Evolutionary conservation across 169 alveolate genomes (phyloP).

Genomic region (Plasmodium gaboni): DNA sequence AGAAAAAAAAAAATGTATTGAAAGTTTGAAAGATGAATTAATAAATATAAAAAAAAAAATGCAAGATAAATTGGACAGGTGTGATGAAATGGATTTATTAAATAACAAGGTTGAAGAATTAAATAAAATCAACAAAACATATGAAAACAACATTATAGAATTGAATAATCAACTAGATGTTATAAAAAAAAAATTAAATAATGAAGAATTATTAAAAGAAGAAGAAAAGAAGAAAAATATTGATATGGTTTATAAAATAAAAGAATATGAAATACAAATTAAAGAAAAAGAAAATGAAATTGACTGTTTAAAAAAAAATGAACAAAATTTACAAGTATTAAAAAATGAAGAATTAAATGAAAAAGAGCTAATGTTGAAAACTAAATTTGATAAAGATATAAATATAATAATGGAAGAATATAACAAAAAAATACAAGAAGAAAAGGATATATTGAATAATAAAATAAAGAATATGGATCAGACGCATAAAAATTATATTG

Average conservation of each 20-base stretch:
- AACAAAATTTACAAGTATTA: neutral
- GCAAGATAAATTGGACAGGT: neutral
- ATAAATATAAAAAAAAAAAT: constrained; percentile 1
- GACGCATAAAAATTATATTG: constrained; percentile 2
- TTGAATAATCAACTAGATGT: constrained; percentile 11
- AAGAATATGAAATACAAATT: neutral
- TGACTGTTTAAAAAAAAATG: neutral
- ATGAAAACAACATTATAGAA: neutral
- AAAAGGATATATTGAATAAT: neutral
- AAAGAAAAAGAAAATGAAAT: constrained; percentile 28
- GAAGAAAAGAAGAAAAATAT: constrained; percentile 25
- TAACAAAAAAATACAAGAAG: neutral
- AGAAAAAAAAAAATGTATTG: constrained; percentile 28
- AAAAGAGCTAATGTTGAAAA: neutral
- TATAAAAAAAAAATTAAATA: neutral
- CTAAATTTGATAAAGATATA: constrained; percentile 10
- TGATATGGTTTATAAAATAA: neutral
- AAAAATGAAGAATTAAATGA: constrained; percentile 4
- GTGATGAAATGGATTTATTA: neutral
- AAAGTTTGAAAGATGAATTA: constrained; percentile 5
- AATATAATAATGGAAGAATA: neutral
- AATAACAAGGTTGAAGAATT: neutral
- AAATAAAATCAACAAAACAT: neutral
- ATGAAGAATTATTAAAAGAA: constrained; percentile 7
- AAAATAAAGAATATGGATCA: constrained; percentile 8